Conservation (phyloP, 306 rosid species). For the Arachis hypogaea region DNA sequence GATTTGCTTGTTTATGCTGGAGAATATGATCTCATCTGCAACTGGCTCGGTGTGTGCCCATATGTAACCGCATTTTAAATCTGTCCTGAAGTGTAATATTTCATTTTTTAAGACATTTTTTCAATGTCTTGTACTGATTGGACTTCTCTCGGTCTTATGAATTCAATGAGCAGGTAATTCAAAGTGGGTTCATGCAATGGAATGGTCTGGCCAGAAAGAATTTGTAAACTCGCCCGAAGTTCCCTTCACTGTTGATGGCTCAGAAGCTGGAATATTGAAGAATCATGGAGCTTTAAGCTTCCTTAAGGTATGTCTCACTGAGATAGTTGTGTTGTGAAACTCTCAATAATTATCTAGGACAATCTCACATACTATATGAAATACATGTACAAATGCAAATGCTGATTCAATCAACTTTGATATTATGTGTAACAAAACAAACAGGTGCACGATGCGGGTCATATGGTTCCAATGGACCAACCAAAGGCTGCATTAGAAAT, state of each 20-base stretch:
- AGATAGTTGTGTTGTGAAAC: slow-evolving; percentile 5
- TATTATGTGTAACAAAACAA: slow-evolving; percentile 36
- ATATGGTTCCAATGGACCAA: slow-evolving; percentile 99
- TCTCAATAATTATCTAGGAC: not conserved
- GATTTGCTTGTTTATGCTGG: slow-evolving; percentile 89
- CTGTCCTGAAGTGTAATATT: slow-evolving; percentile 21
- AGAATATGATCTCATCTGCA: slow-evolving; percentile 96
- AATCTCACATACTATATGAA: not conserved
- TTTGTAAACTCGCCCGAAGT: slow-evolving; percentile 69
- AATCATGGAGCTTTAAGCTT: slow-evolving; percentile 82
- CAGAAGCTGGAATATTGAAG: slow-evolving; percentile 87
- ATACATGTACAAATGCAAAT: not conserved
- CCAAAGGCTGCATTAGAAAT: slow-evolving; percentile 93
- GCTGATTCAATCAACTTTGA: slow-evolving; percentile 29
- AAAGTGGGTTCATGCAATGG: slow-evolving; percentile 97
- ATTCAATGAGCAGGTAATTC: slow-evolving; percentile 77
- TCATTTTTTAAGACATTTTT: slow-evolving; percentile 13
- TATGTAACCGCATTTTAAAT: slow-evolving; percentile 17
- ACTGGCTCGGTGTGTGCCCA: slow-evolving; percentile 83
- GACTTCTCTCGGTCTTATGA: slow-evolving; percentile 23
- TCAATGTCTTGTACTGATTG: slow-evolving; percentile 35
- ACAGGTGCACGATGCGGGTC: slow-evolving; percentile 97
- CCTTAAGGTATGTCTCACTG: slow-evolving; percentile 70
- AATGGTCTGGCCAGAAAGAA: slow-evolving; percentile 92
- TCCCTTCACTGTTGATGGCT: slow-evolving; percentile 70